These are phyloP conservation scores for Cnidoscolus chayamansa DNA, from an alignment of 441 rosid genomes.

Conservation along the genomic window DNA sequence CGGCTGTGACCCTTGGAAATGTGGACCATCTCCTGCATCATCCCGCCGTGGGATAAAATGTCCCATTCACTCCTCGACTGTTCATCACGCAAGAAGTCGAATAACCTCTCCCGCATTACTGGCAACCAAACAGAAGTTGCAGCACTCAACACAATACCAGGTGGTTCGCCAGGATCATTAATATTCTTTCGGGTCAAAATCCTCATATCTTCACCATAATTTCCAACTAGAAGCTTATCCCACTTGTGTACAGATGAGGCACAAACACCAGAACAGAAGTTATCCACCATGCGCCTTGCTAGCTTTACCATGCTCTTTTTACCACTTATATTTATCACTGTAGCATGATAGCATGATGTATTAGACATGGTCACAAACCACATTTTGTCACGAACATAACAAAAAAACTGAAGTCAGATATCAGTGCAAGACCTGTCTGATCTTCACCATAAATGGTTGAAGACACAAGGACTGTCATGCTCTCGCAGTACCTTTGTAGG, in stretches of 20 bases:
- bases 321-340: constrained; percentile 56
- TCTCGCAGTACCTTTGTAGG: constrained; percentile 69
- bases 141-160: constrained; percentile 70
- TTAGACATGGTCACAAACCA: constrained; percentile 6
- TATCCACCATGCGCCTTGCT: constrained; percentile 72
- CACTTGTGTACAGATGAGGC: constrained; percentile 55
- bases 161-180: constrained; percentile 70
- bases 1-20: constrained; percentile 67
- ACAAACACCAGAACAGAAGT: constrained; percentile 70
- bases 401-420: constrained; percentile 1
- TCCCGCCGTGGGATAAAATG: constrained; percentile 64
- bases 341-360: background rate
- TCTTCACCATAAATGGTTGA: constrained; percentile 40
- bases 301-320: constrained; percentile 70
- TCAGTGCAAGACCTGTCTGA: constrained; percentile 35
- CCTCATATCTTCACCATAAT: constrained; percentile 58
- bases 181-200: constrained; percentile 64
- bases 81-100: constrained; percentile 70
- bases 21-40: constrained; percentile 75
- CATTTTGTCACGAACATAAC: background rate
- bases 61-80: constrained; percentile 79
- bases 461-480: constrained; percentile 56
- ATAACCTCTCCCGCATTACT: constrained; percentile 51
- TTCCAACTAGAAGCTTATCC: constrained; percentile 57
- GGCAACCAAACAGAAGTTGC: constrained; percentile 82